Base-by-base conservation (phyloP, 345 rosid genomes). In the Syzygium aqueum region DNA sequence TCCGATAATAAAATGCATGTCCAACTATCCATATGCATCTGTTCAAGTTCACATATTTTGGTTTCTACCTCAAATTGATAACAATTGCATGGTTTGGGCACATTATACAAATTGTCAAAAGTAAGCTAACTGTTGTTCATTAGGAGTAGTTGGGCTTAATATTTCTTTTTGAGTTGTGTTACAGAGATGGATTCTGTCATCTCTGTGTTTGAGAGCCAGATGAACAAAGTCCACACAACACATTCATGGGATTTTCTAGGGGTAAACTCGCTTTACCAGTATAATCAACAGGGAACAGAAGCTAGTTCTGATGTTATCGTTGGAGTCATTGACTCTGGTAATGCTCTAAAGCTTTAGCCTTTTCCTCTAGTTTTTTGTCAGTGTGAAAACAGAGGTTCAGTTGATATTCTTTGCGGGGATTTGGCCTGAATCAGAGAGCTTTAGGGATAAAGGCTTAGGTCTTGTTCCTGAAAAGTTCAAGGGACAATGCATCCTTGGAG, bases 381-480 rank as follows among this genome's bases (percentile, higher is more conserved):
- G 49, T 37, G 49, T 73, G 82, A 73, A 73, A 73, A 37, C 82
- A 19, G 14, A 37, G 15, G 49, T 49, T 73, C 86, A 22, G 49
- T 85, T 53, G 50, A 37, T 30, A 49, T 6, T 57, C 37, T 88
- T 53, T 85, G 63, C 90, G 92, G 94, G 93, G 84, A 28, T 92
- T 88, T 93, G 93, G 93, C 94, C 94, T 1, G 94, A 94, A 86
- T 92, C 93, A 4, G 86, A 87, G 85, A 93, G 94, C 91, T 93
- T 90, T 85, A 85, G 52, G 23, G 92, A 93, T 30, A 30, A 84
- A 56, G 91, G 90, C 85, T 87, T 90, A 63, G 93, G 93, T 51
- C 90, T 91, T 19, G 89, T 90, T 85, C 93, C 94, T 3, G 84
- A 22, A 28, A 92, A 90, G 89, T 92, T 93, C 90, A 92, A 90